These are phyloP conservation scores for Panicum virgatum DNA, from an alignment of 202 grass and related monocot genomes.

Conservation along the genomic window DNA sequence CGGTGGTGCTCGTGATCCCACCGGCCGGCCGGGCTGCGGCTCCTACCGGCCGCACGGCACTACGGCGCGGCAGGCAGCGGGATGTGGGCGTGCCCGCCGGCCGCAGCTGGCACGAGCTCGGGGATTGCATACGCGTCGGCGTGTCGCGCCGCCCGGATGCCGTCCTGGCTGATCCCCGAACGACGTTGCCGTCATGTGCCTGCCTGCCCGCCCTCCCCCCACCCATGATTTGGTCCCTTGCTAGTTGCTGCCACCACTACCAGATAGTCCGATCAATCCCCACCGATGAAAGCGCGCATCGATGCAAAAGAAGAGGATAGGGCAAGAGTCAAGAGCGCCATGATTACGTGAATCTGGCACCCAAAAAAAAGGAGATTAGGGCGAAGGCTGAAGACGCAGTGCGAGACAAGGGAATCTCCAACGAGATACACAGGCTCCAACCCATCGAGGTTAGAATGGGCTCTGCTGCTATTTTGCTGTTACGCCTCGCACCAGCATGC, in stretches of 20 bases:
- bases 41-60: too few relatives aligned
- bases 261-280: neutral
- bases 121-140: neutral
- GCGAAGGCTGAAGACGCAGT: neutral
- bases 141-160: neutral
- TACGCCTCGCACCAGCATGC: neutral
- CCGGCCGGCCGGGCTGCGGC: too few relatives aligned
- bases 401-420: conserved; percentile 20
- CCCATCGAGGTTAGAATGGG: neutral
- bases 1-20: neutral
- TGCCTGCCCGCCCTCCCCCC: neutral
- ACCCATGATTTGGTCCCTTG: neutral
- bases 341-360: neutral
- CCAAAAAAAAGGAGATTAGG: too few relatives aligned
- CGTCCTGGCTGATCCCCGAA: neutral
- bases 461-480: neutral
- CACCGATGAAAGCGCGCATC: neutral
- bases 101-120: neutral
- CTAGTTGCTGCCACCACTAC: neutral
- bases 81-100: neutral
- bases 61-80: neutral
- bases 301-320: neutral
- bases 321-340: neutral
- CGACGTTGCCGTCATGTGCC: neutral
- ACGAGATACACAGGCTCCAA: neutral